Conservation (phyloP, 805 yeast species). For the Martiniozyma abietophila region DNA sequence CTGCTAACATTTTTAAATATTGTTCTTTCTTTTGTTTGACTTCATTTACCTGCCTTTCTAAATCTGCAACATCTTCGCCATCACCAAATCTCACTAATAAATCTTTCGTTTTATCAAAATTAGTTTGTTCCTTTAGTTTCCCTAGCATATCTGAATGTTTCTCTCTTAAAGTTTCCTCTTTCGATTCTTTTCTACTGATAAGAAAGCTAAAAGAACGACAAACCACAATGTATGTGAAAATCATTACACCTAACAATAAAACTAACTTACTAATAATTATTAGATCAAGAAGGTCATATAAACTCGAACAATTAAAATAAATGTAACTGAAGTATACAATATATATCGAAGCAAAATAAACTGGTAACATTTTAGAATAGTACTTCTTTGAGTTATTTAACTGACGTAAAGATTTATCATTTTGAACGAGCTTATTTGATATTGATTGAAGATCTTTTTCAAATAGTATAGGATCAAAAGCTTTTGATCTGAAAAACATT, state of each 20-base stretch:
- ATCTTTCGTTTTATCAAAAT: conserved; percentile 68
- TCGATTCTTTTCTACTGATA: conserved; percentile 17
- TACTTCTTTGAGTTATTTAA: conserved; percentile 12
- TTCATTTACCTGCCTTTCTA: conserved; percentile 35
- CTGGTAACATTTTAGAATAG: conserved; percentile 13
- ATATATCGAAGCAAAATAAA: conserved; percentile 18
- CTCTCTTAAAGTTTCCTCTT: conserved; percentile 21
- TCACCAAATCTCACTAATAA: conserved; percentile 52
- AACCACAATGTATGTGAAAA: conserved; percentile 10
- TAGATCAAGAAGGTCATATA: too few species aligned
- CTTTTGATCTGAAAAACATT: conserved; percentile 21
- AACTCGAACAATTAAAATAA: conserved; percentile 8
- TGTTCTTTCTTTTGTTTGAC: conserved; percentile 31
- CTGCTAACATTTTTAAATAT: conserved; percentile 26
- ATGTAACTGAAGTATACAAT: conserved; percentile 19
- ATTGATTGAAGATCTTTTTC: conserved; percentile 34
- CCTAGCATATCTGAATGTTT: conserved; percentile 30
- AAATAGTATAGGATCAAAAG: conserved; percentile 34
- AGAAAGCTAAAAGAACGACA: conserved; percentile 15
- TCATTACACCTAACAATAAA: conserved; percentile 1
- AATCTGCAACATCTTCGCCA: conserved; percentile 38
- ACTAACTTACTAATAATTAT: conserved; percentile 13
- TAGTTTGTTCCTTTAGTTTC: conserved; percentile 41
- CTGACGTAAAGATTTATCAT: conserved; percentile 17
- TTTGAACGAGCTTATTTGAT: conserved; percentile 26